Base-by-base conservation (phyloP, 139 green algal genomes). In the Tetraselmis chui region DNA sequence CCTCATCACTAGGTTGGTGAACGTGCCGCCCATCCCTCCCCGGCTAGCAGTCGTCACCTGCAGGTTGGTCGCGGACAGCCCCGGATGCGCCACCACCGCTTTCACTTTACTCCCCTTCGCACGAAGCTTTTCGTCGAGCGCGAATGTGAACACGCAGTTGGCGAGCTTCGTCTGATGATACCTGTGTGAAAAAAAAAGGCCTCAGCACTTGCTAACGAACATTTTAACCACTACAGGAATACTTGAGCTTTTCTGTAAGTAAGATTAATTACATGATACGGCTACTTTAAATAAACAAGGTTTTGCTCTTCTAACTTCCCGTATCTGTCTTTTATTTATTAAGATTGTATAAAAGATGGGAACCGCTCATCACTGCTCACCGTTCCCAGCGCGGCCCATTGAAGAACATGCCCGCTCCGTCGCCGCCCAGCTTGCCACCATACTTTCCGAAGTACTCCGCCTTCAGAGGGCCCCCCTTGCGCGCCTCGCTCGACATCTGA, bases 151-250 rank as follows among this genome's bases (percentile, higher is more conserved):
- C 32, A 85, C 75, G 5, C 28, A 45, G 59, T 87, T 87, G 1
- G 84, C 80, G 2, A 87, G 80, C 76, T 87, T 87, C 1, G 80
- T 85, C 76, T 87, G 84, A 25, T 78, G 29, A 28, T 87, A 87
- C 22, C 81, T 80, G 1, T 28, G n/a, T 75, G 59, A 30, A 31
- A 27, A 28, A 32, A 0, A n/a, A n/a, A n/a, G n/a, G n/a, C n/a
- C n/a, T n/a, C n/a, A n/a, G n/a, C n/a, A n/a, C n/a, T n/a, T n/a
- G n/a, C n/a, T n/a, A n/a, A n/a, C n/a, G n/a, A n/a, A n/a, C n/a
- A n/a, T n/a, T n/a, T n/a, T n/a, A n/a, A n/a, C n/a, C n/a, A n/a
- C n/a, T n/a, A n/a, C n/a, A n/a, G n/a, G n/a, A n/a, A n/a, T n/a
- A n/a, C n/a, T n/a, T n/a, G n/a, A n/a, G n/a, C n/a, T n/a, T n/a